Evolutionary conservation across 768 basidiomycete species (phyloP).

Genomic region (Serpula lacrymans): DNA sequence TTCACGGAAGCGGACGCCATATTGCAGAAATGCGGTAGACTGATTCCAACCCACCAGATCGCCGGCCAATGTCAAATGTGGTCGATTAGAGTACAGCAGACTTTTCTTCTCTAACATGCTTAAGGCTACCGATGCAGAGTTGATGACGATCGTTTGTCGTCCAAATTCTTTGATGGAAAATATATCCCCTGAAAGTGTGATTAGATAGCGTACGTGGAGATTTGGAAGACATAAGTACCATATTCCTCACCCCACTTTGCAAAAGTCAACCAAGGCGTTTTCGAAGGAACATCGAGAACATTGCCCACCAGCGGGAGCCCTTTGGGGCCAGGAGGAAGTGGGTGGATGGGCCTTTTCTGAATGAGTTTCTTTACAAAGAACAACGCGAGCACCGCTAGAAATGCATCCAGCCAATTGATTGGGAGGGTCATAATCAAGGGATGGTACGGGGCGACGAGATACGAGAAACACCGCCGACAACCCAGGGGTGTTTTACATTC

Average conservation of each 20-base stretch:
- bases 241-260: constrained; percentile 35
- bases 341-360: no score
- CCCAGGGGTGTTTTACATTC: no score
- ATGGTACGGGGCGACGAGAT: no score
- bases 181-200: constrained; percentile 40
- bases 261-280: constrained; percentile 34
- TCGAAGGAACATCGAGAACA: constrained; percentile 35
- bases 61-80: constrained; percentile 24
- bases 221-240: constrained; percentile 18
- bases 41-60: constrained; percentile 4
- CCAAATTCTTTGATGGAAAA: constrained; percentile 56
- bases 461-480: no score
- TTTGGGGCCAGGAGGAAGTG: constrained; percentile 36
- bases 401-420: no score
- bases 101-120: constrained; percentile 57
- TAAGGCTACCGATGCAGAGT: constrained; percentile 43
- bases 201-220: no score
- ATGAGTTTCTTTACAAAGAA: no score
- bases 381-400: no score
- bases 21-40: constrained; percentile 16
- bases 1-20: constrained; percentile 28
- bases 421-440: no score
- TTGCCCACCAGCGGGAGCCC: constrained; percentile 35
- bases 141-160: constrained; percentile 48
- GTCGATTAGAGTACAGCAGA: constrained; percentile 54